phyloP scores from a whole-genome alignment of 164 flowering plant species.

The Litsea cubeba region DNA sequence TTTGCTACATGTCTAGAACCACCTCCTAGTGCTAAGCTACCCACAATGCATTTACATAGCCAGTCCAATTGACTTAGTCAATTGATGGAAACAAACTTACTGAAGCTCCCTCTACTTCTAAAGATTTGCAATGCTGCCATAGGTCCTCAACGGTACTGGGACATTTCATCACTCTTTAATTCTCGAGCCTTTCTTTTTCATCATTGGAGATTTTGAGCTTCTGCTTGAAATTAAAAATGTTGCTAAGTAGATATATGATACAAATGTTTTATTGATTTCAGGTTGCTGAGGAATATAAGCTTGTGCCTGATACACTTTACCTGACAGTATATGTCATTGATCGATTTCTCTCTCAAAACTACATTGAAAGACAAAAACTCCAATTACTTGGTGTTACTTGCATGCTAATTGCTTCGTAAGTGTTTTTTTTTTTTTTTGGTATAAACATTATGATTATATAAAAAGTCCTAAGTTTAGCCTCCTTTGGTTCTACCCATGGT shows the following conservation, averaged over 20 bases:
- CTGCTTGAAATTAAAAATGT: neutral
- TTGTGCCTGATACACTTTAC: slow-evolving; percentile 85
- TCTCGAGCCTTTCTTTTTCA: too few species aligned
- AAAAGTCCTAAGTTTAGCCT: too few species aligned
- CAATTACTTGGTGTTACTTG: slow-evolving; percentile 95
- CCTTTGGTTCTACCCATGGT: too few species aligned
- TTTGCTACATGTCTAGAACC: too few species aligned
- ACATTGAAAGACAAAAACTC: slow-evolving; percentile 71
- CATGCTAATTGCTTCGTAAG: slow-evolving; percentile 99
- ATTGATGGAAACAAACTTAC: too few species aligned
- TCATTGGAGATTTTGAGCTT: neutral
- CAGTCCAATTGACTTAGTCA: too few species aligned
- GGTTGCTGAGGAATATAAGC: slow-evolving; percentile 92
- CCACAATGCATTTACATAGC: too few species aligned
- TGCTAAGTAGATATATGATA: neutral
- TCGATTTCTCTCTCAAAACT: slow-evolving; percentile 63
- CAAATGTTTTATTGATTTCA: slow-evolving; percentile 27
- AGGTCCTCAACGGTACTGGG: too few species aligned
- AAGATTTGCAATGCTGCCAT: too few species aligned
- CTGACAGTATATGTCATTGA: slow-evolving; percentile 83
- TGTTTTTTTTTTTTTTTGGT: neutral
- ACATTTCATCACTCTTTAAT: too few species aligned
- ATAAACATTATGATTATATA: neutral
- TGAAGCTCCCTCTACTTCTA: too few species aligned
- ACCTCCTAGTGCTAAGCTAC: too few species aligned